phyloP scores from a whole-genome alignment of 768 basidiomycete species.

The Postia placenta region DNA sequence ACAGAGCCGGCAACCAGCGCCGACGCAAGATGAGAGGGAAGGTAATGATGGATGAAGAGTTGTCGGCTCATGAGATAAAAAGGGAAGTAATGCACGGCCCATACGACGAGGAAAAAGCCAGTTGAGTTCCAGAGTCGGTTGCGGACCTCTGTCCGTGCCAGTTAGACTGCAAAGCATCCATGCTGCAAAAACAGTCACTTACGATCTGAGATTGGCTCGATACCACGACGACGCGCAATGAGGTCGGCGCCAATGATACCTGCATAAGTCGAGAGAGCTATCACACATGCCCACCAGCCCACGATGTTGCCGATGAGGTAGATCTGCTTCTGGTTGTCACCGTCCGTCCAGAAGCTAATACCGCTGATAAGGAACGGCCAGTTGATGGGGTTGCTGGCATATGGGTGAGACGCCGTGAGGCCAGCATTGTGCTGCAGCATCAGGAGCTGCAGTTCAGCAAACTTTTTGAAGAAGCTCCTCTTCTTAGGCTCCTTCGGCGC shows the following conservation, averaged over 20 bases:
- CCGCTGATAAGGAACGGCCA: conserved; percentile 97
- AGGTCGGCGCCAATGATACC: conserved; percentile 90
- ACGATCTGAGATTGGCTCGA: conserved; percentile 87
- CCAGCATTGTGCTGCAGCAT: conserved; percentile 99
- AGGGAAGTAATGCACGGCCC: conserved; percentile 93
- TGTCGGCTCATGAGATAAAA: conserved; percentile 99
- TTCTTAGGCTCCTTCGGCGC: conserved; percentile 66
- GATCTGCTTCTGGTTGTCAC: conserved; percentile 81
- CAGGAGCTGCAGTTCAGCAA: conserved; percentile 84
- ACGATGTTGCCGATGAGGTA: conserved; percentile 93
- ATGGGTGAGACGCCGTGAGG: conserved; percentile 94
- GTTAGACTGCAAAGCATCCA: background rate
- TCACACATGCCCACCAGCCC: conserved; percentile 92
- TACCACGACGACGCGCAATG: conserved; percentile 76
- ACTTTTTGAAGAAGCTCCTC: conserved; percentile 93
- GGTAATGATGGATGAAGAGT: conserved; percentile 95
- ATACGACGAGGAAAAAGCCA: conserved; percentile 92
- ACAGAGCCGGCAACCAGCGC: conserved; percentile 90
- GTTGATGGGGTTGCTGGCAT: conserved; percentile 91
- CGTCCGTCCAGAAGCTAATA: conserved; percentile 98
- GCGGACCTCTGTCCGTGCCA: conserved; percentile 59
- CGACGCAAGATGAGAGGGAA: conserved; percentile 92
- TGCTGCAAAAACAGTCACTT: conserved; percentile 28
- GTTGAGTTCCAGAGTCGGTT: conserved; percentile 94
- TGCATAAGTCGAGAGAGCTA: conserved; percentile 80